Base-by-base conservation (phyloP, 2,329 filamentous ascomycete genomes). In the Xylaria sp. region DNA sequence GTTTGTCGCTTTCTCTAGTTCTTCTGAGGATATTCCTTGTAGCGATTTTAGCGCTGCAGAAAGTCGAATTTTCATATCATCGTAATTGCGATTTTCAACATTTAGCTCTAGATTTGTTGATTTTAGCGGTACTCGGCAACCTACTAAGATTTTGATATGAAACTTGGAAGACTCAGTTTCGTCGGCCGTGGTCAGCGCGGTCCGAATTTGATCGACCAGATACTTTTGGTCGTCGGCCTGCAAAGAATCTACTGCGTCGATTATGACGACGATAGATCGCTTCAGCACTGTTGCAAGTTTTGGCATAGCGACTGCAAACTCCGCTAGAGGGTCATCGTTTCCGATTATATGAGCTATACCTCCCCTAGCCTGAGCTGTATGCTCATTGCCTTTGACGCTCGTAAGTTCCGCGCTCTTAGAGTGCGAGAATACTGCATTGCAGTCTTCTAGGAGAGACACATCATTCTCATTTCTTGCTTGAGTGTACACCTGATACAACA, bases 71-170 rank as follows among this genome's bases (percentile, higher is more conserved):
- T 25, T 54, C 51, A 54, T 54, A 38, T 54, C 51, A 15, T 54
- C n/a, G 39, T 54, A 33, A 22, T 54, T 54, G n/a, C 11, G n/a
- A 1, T 39, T 15, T 31, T 54, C 51, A 25, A 54, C 15, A 38
- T 38, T 38, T 5, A 54, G 22, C 51, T 54, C 51, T 25, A 22
- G 15, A 54, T 54, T 15, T 13, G n/a, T 5, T 9, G 51, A 38
- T 39, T 3, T 25, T 39, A 54, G 33, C 10, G 31, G 31, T 13
- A 17, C 20, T 15, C 33, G 31, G 7, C 51, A 54, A 9, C 51
- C 51, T 27, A 38, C 51, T 31, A 54, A 25, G 31, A 54, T 25
- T 38, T 54, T 54, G 20, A 54, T 54, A 2, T 54, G 51, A 38
- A 54, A 25, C 0, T 38, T 13, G 11, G 51, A 54, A 54, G 51